Evolutionary conservation across 495 filamentous ascomycete genomes (phyloP).

Genomic region (Penicillium argentinense): DNA sequence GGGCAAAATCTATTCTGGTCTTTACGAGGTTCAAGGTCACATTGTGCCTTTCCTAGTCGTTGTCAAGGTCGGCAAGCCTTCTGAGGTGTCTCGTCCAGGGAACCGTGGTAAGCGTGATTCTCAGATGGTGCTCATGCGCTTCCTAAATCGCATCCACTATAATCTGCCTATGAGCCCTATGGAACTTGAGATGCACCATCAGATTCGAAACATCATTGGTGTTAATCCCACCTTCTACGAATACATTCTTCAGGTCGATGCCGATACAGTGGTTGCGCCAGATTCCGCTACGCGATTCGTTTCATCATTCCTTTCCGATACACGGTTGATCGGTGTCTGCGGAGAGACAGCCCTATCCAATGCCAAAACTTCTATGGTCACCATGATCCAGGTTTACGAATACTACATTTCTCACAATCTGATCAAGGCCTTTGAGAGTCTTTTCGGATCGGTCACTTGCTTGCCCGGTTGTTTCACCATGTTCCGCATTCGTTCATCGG

Average conservation of each 20-base stretch:
- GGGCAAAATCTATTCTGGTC: constrained; percentile 96
- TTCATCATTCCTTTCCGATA: constrained; percentile 86
- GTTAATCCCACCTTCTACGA: constrained; percentile 99
- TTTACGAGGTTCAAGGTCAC: constrained; percentile 97
- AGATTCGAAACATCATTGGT: constrained; percentile 98
- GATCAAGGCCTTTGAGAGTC: constrained; percentile 95
- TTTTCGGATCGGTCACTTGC: constrained; percentile 97
- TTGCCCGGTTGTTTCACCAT: constrained; percentile 97
- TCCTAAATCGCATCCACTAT: constrained; percentile 97
- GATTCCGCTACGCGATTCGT: constrained; percentile 95
- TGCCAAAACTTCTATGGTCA: constrained; percentile 86
- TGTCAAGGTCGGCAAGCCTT: constrained; percentile 96
- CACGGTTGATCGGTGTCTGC: constrained; percentile 86
- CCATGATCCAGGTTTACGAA: constrained; percentile 99
- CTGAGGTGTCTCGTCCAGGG: constrained; percentile 92
- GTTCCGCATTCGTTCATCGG: constrained; percentile 93
- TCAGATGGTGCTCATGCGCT: constrained; percentile 96
- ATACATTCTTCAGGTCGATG: constrained; percentile 94
- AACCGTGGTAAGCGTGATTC: constrained; percentile 99
- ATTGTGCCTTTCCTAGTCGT: constrained; percentile 97
- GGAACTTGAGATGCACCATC: constrained; percentile 97
- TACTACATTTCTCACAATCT: constrained; percentile 99
- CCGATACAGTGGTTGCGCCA: constrained; percentile 89
- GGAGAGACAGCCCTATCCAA: constrained; percentile 94
- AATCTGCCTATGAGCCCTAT: constrained; percentile 93